Evolutionary conservation across 768 basidiomycete genomes (phyloP).

Genomic region (Lyophyllum decastes): DNA sequence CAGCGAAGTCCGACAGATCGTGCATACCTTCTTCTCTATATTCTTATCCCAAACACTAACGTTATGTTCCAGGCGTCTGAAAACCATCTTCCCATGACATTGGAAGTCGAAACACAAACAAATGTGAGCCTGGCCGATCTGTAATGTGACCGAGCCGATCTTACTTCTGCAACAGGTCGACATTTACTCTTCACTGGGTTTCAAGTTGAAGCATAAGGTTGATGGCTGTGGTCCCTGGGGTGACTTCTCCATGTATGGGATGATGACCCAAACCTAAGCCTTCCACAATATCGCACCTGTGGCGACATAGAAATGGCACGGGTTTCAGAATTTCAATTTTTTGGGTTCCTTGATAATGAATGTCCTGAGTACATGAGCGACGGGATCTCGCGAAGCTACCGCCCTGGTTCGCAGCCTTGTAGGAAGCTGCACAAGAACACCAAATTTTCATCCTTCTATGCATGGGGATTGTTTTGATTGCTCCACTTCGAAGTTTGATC

Average conservation of each 20-base stretch:
- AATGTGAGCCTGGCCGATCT: neutral
- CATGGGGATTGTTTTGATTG: too few species aligned
- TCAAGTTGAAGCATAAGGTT: slow-evolving; percentile 11
- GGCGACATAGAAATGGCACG: too few species aligned
- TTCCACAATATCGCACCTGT: neutral
- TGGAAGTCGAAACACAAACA: slow-evolving; percentile 11
- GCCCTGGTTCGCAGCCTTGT: too few species aligned
- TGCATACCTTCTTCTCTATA: neutral
- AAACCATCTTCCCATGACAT: slow-evolving; percentile 12
- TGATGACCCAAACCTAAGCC: slow-evolving; percentile 4
- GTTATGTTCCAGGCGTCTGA: neutral
- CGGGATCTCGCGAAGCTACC: too few species aligned
- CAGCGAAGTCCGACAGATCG: slow-evolving; percentile 8
- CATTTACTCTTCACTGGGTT: slow-evolving; percentile 12
- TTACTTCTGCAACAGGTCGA: slow-evolving; percentile 2
- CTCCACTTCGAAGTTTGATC: too few species aligned
- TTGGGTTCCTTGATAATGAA: too few species aligned
- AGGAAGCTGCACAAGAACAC: too few species aligned
- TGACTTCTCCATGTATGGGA: slow-evolving; percentile 13
- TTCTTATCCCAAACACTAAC: neutral
- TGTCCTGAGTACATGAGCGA: too few species aligned
- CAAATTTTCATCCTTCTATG: too few species aligned
- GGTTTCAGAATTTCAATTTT: too few species aligned
- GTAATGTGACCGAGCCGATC: neutral
- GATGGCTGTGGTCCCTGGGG: slow-evolving; percentile 11